phyloP scores from a whole-genome alignment of 1,139 yeast species.

The Yamadazyma trypodendri region DNA sequence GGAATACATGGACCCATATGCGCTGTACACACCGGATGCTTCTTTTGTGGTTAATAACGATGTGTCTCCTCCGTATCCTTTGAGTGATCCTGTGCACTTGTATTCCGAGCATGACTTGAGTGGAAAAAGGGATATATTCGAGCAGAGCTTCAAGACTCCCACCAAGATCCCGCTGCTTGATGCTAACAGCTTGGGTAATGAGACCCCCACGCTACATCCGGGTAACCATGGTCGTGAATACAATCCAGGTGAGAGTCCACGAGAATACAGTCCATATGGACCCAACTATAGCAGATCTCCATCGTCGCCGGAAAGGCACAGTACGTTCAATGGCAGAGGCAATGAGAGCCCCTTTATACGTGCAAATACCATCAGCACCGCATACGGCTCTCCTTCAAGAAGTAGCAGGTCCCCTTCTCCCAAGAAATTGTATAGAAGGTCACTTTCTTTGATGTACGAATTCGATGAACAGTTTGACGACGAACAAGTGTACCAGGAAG shows the following conservation, averaged over 20 bases:
- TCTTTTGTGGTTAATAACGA: neutral
- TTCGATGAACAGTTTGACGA: constrained; percentile 2
- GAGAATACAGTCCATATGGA: too few relatives aligned
- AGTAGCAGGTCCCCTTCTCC: constrained; percentile 36
- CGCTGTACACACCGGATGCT: constrained; percentile 2
- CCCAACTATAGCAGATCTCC: too few relatives aligned
- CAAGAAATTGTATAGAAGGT: constrained; percentile 19
- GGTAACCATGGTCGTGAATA: too few relatives aligned
- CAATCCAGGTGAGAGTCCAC: too few relatives aligned
- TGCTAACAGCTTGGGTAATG: constrained; percentile 9
- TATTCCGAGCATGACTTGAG: constrained; percentile 2
- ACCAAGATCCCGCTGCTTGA: constrained; percentile 18
- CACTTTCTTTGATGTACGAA: constrained; percentile 17
- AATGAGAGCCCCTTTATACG: constrained; percentile 3
- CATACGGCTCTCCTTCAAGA: constrained; percentile 6
- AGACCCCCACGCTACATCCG: too few relatives aligned
- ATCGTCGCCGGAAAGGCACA: constrained; percentile 9
- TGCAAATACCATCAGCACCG: constrained; percentile 4
- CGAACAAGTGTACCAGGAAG: neutral
- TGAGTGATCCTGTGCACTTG: constrained; percentile 13
- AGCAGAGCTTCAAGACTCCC: constrained; percentile 18
- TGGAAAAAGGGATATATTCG: too few relatives aligned
- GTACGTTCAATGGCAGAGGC: constrained; percentile 5
- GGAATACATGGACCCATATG: constrained; percentile 20
- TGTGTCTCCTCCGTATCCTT: constrained; percentile 16